phyloP scores from a whole-genome alignment of 129 eudicot genomes.

The Flaveria linearis region DNA sequence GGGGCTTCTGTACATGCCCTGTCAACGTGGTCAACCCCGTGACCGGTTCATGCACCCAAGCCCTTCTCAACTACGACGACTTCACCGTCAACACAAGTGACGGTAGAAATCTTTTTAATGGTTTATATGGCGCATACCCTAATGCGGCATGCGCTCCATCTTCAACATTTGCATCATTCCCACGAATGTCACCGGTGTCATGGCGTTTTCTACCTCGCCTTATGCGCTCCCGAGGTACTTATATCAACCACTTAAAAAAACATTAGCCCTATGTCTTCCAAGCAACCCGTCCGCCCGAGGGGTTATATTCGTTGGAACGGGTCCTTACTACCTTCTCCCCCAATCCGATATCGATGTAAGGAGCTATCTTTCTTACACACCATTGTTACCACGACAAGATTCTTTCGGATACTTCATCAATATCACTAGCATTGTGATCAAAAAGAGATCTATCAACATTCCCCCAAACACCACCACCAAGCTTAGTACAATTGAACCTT shows the following conservation, averaged over 20 bases:
- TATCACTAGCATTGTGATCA: constrained; percentile 33
- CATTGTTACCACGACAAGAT: constrained; percentile 23
- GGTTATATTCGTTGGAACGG: constrained; percentile 8
- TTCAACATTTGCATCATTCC: constrained; percentile 34
- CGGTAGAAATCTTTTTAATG: constrained; percentile 15
- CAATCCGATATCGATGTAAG: constrained; percentile 33
- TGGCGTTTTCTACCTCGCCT: constrained; percentile 42
- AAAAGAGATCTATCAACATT: constrained; percentile 19
- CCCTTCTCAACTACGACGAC: constrained; percentile 30
- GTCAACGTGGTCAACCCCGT: constrained; percentile 28
- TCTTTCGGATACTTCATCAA: constrained; percentile 39
- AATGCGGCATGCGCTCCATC: constrained; percentile 48
- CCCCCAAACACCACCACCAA: constrained; percentile 19
- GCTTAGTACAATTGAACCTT: constrained; percentile 40
- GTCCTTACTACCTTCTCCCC: constrained; percentile 30
- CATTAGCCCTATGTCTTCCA: constrained; percentile 51
- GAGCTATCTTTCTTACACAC: constrained; percentile 34
- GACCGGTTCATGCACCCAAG: constrained; percentile 18
- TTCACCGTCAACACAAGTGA: constrained; percentile 21
- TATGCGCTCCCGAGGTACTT: constrained; percentile 38
- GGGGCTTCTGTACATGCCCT: constrained; percentile 22
- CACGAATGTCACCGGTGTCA: constrained; percentile 37
- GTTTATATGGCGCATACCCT: constrained; percentile 34
- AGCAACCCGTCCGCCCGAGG: constrained; percentile 19
- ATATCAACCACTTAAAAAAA: constrained; percentile 21